phyloP scores from a whole-genome alignment of 805 yeast species.

The Myxozyma mucilagina region DNA sequence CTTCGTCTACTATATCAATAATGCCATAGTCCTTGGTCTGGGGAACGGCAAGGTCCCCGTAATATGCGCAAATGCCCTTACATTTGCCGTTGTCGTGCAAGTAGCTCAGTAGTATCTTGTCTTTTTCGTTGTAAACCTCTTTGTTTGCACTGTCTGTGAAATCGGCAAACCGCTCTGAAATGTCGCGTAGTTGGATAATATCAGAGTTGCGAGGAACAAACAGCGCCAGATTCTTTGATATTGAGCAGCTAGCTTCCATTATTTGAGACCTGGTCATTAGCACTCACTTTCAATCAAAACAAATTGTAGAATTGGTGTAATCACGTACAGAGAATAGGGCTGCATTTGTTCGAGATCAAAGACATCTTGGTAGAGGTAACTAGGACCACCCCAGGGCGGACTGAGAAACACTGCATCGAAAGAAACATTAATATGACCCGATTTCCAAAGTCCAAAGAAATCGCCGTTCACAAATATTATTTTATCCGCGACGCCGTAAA shows the following conservation, averaged over 20 bases:
- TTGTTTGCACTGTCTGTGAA: neutral
- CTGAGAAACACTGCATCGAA: conserved; percentile 58
- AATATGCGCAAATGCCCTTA: conserved; percentile 27
- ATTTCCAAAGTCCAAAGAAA: conserved; percentile 44
- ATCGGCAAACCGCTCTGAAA: neutral
- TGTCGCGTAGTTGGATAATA: conserved; percentile 22
- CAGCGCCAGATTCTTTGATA: conserved; percentile 30
- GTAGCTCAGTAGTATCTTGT: conserved; percentile 10
- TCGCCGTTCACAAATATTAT: conserved; percentile 52
- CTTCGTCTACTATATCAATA: neutral
- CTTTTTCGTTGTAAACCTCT: neutral
- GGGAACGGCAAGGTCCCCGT: conserved; percentile 21
- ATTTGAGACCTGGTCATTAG: neutral
- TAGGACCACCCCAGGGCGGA: conserved; percentile 79
- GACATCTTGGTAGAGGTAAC: conserved; percentile 15
- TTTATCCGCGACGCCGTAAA: conserved; percentile 57
- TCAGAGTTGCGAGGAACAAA: conserved; percentile 33
- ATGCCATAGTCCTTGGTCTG: neutral
- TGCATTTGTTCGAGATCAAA: conserved; percentile 26
- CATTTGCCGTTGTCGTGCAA: conserved; percentile 19
- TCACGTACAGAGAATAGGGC: conserved; percentile 26
- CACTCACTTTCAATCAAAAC: neutral
- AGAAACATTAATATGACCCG: neutral
- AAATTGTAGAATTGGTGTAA: neutral
- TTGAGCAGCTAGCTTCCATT: conserved; percentile 5